Conservation (phyloP, 164 flowering plant genomes). For the Chloranthus sessilifolius region DNA sequence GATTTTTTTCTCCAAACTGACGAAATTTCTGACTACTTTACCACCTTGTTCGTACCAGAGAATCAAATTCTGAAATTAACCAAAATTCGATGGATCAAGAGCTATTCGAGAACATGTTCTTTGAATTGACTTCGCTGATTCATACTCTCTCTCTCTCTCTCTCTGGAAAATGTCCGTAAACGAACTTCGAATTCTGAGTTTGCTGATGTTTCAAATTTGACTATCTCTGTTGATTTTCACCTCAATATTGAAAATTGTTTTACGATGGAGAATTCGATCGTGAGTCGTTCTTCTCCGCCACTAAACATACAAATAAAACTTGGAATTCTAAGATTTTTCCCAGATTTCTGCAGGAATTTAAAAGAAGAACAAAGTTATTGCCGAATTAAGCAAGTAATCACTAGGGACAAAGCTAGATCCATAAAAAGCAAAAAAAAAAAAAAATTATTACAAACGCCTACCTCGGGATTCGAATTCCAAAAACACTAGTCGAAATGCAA, state of each 20-base stretch:
- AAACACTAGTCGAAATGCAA: not conserved
- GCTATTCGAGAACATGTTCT: conserved; percentile 16
- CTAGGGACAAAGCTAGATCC: not conserved
- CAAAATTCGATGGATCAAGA: conserved; percentile 7
- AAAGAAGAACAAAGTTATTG: not conserved
- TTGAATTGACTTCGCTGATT: not conserved
- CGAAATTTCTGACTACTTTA: not conserved
- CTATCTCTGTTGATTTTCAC: no score
- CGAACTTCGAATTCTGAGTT: not conserved
- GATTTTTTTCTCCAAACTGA: not conserved
- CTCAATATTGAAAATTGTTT: no score
- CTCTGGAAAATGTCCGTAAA: not conserved
- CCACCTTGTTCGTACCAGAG: no score
- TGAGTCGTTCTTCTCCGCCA: no score
- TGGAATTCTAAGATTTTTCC: not conserved
- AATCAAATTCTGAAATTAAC: not conserved
- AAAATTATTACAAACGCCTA: not conserved
- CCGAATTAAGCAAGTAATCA: not conserved
- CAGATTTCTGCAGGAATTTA: not conserved
- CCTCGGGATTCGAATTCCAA: conserved; percentile 14
- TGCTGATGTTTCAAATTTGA: no score
- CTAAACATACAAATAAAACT: no score
- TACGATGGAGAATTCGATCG: no score
- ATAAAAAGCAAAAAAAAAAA: not conserved
- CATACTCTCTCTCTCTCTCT: not conserved